Evolutionary conservation across 192 early-diverging fungal genomes (phyloP), one percentile per base, ranked within the genome.

Genomic region (Coemansia nantahalensis): DNA sequence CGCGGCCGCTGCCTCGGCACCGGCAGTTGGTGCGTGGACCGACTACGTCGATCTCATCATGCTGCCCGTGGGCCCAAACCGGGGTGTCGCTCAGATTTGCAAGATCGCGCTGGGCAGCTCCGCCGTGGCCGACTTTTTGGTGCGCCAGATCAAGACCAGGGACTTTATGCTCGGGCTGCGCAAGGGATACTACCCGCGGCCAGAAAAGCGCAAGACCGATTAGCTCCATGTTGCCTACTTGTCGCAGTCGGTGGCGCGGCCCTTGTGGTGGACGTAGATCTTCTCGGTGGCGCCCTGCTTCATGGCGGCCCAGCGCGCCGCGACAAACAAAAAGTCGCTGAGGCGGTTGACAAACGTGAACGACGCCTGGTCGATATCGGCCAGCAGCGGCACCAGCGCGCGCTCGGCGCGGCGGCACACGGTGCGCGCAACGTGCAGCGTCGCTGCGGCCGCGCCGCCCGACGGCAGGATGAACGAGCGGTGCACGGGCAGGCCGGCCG

Each of bases 271-370:
- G 4, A 75, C 56, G 33, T 97, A 97, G n/a, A 93, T 81, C 30
- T 79, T 84, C 54, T 97, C 94, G 5, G 59, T 51, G 42, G 86
- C 54, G 6, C 83, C 79, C 36, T 90, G 86, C 14, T 73, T 39
- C 62, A 84, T 86, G 2, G 92, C 91, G 11, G 85, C 83, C 62
- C 72, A 90, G 24, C 94, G 74, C 1, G 91, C 92, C 9, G 93
- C 93, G 16, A 83, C 87, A 68, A 97, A 97, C 39, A 97, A 52
- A 49, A 86, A 97, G 51, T 97, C 94, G 65, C 90, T 92, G 51
- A 97, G 77, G 9, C 60, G 51, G 45, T 64, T 71, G 26, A 73
- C 68, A 65, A 62, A 69, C 44, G 60, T 45, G 36, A 63, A 43
- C 24, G 59, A 32, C 17, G 53, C 62, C 13, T 45, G 43, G 37